Conservation (phyloP, 805 yeast species). For the Dipodascus geniculatus region DNA sequence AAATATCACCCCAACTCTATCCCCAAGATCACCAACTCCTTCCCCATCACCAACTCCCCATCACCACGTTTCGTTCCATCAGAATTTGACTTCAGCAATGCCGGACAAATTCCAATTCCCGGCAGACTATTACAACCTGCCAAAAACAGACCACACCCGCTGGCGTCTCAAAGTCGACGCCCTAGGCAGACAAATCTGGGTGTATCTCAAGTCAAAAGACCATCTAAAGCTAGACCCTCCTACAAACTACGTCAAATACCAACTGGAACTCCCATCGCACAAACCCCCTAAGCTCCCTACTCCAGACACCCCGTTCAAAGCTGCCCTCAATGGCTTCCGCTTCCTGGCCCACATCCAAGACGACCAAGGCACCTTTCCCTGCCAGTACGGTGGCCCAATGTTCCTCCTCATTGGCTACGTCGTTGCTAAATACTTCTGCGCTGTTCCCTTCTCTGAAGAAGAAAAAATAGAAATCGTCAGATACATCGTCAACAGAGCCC, state of each 20-base stretch:
- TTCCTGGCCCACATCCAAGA: slow-evolving; percentile 67
- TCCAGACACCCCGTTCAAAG: slow-evolving; percentile 37
- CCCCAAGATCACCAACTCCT: too few species aligned
- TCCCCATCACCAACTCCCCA: too few species aligned
- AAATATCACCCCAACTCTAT: too few species aligned
- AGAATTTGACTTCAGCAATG: too few species aligned
- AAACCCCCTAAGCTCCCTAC: slow-evolving; percentile 13
- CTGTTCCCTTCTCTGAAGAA: slow-evolving; percentile 54
- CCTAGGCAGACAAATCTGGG: slow-evolving; percentile 78
- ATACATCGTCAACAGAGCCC: slow-evolving; percentile 81
- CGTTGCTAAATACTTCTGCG: slow-evolving; percentile 58
- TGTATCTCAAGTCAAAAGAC: slow-evolving; percentile 34
- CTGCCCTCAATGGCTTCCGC: slow-evolving; percentile 63
- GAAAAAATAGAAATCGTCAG: slow-evolving; percentile 62
- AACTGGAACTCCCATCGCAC: slow-evolving; percentile 20
- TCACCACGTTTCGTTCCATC: too few species aligned
- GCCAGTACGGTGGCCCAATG: slow-evolving; percentile 96
- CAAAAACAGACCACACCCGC: slow-evolving; percentile 50
- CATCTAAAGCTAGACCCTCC: slow-evolving; percentile 19
- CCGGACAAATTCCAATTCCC: slow-evolving; percentile 12
- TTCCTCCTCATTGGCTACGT: slow-evolving; percentile 89
- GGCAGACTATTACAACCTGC: slow-evolving; percentile 61
- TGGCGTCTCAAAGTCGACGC: slow-evolving; percentile 70
- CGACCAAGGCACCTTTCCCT: slow-evolving; percentile 69
- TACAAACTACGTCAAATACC: slow-evolving; percentile 20